phyloP scores from a whole-genome alignment of 192 early-diverging fungal species.

The Entomortierella lignicola region DNA sequence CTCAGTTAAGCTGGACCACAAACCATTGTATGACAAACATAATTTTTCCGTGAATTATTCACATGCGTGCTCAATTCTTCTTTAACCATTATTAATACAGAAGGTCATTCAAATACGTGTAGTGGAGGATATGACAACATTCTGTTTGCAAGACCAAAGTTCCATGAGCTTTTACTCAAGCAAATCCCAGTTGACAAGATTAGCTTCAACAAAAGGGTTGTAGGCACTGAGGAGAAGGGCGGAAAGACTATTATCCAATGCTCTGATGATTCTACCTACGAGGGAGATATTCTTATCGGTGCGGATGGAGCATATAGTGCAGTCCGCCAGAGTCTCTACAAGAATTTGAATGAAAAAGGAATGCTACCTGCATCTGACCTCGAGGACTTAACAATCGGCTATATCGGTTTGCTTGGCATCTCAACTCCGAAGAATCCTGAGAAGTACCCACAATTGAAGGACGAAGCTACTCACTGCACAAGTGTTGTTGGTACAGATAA shows the following conservation, averaged over 20 bases:
- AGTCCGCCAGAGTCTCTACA: conserved; percentile 1
- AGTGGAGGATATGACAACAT: background rate
- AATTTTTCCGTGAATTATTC: no score
- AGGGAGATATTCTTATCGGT: background rate
- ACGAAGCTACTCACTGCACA: background rate
- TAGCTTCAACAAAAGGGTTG: background rate
- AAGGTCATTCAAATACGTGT: background rate
- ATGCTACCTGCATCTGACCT: background rate
- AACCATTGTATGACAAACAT: no score
- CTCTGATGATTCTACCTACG: background rate
- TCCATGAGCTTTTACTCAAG: background rate
- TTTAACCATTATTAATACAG: no score
- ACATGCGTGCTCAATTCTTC: no score
- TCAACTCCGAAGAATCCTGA: conserved; percentile 2
- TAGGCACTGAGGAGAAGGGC: background rate
- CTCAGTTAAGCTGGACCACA: background rate
- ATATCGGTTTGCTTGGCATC: background rate
- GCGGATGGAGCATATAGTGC: conserved; percentile 1
- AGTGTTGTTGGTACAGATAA: background rate
- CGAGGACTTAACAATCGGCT: background rate
- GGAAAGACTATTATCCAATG: conserved; percentile 1
- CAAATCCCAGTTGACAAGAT: conserved; percentile 11
- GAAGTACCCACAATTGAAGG: conserved; percentile 5
- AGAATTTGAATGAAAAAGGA: background rate
- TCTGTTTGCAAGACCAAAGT: background rate